A percentile compares a stretch with the other conserved stretches of the same genome.
Evolutionary conservation across 2,329 filamentous ascomycete genomes (phyloP).

Genomic region (Pestalotiopsis sp.): DNA sequence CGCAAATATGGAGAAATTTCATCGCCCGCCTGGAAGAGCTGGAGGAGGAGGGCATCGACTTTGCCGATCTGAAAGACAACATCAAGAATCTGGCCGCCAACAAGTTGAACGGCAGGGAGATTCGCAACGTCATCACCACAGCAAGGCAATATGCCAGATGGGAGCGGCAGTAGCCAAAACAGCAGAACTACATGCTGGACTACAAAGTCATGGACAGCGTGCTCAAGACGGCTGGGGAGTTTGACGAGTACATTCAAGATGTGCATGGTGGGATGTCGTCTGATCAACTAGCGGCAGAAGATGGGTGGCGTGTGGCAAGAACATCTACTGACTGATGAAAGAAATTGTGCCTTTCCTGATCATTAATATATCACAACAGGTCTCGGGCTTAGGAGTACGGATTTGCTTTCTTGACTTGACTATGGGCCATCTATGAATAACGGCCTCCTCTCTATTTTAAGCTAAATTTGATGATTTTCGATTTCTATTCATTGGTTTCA

Average conservation of each 20-base stretch:
- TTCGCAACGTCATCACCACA: constrained; percentile 37
- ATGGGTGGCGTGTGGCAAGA: background rate
- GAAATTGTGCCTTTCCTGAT: too few species aligned
- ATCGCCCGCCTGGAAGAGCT: constrained; percentile 18
- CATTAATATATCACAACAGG: too few species aligned
- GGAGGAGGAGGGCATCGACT: background rate
- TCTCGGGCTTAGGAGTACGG: too few species aligned
- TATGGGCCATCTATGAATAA: too few species aligned
- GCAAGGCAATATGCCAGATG: constrained; percentile 21
- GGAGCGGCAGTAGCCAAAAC: constrained; percentile 22
- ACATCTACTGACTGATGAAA: too few species aligned
- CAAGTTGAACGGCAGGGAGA: constrained; percentile 42
- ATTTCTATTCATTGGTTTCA: too few species aligned
- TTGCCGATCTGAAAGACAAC: constrained; percentile 20
- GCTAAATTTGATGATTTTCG: too few species aligned
- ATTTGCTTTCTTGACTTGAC: too few species aligned
- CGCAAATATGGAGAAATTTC: constrained; percentile 19
- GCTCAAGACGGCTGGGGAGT: constrained; percentile 21
- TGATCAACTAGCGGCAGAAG: background rate
- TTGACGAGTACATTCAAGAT: constrained; percentile 20
- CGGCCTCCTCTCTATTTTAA: too few species aligned
- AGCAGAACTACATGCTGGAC: background rate
- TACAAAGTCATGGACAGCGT: constrained; percentile 7
- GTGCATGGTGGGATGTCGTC: background rate
- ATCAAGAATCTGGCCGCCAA: constrained; percentile 32